Evolutionary conservation across 208 protist genomes (phyloP), one percentile per base, ranked within the genome.

Genomic region (Crithidia thermophila): DNA sequence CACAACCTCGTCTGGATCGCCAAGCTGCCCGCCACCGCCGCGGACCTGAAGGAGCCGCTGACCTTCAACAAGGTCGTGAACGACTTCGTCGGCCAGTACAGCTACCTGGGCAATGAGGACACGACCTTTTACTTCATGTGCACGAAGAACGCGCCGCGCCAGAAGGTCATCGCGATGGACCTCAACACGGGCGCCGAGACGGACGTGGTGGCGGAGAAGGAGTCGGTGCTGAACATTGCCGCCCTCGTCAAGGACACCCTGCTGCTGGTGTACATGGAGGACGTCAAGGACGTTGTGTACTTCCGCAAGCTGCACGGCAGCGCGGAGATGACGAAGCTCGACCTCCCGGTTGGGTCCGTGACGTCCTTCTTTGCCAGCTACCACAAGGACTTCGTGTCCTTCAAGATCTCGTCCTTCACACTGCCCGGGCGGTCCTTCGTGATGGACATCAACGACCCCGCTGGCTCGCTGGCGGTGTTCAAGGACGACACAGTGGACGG

Each of bases 211-310:
- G 30, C 75, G 30, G 81, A 98, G 59, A 50, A 70, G 55, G 34
- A 75, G 16, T 85, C 94, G 2, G 74, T 97, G 23, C 63, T 98
- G 28, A 82, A 77, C 50, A 67, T 81, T 14, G 87, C 72, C 20
- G 30, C 28, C 9, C 66, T 88, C 18, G 82, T 89, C 20, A 64
- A 85, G 34, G 69, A 97, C 66, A 88, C 87, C 25, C 79, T 98
- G 45, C 40, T 98, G 39, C 64, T 97, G 1, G 63, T 77, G 3
- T 98, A 97, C 70, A 65, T 98, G 1, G 87, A 97, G 71, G 93
- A 99, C 73, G 96, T 98, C n/a, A 96, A 97, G 82, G 81, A 96
- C 59, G 86, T 95, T 2, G 10, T 98, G 18, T 95, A 97, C 74
- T 88, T 85, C 72, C 59, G 81, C 65, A 72, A 68, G 30, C 69